Evolutionary conservation across 2,329 filamentous ascomycete species (phyloP).

Genomic region (Sporothrix euskadiensis): DNA sequence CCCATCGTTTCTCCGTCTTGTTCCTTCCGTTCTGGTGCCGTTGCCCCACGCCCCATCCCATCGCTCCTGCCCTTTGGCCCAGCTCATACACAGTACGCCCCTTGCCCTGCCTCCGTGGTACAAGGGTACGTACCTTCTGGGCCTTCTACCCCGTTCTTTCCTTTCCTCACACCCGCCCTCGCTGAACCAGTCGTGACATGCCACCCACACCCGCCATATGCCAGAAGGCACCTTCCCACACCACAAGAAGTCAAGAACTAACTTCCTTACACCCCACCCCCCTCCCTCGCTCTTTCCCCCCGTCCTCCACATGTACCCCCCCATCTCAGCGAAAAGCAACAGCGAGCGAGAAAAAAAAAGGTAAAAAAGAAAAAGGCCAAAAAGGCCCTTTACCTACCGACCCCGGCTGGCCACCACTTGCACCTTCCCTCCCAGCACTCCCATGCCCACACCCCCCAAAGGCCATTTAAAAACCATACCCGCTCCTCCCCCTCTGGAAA

Average conservation of each 20-base stretch:
- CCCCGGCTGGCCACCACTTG: slow-evolving; percentile 25
- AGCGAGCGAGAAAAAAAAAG: slow-evolving; percentile 23
- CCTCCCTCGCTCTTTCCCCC: slow-evolving; percentile 24
- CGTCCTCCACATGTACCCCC: slow-evolving; percentile 30
- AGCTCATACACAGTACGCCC: not conserved
- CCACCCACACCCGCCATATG: slow-evolving; percentile 23
- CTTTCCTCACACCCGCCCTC: slow-evolving; percentile 12
- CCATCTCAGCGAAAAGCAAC: slow-evolving; percentile 25
- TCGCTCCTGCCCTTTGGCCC: slow-evolving; percentile 20
- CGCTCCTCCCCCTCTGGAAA: slow-evolving; percentile 27
- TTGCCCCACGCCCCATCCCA: slow-evolving; percentile 20
- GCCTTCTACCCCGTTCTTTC: slow-evolving; percentile 25
- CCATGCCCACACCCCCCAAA: slow-evolving; percentile 6
- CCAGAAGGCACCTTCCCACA: not conserved
- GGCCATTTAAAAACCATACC: slow-evolving; percentile 34
- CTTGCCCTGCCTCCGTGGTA: slow-evolving; percentile 8
- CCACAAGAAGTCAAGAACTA: not conserved
- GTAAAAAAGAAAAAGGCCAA: slow-evolving; percentile 23
- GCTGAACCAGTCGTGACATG: slow-evolving; percentile 20
- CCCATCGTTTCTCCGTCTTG: not conserved
- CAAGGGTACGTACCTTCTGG: slow-evolving; percentile 22
- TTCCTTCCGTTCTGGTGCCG: slow-evolving; percentile 2
- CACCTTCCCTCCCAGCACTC: slow-evolving; percentile 12
- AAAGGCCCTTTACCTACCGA: slow-evolving; percentile 31
- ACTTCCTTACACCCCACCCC: slow-evolving; percentile 22